Base-by-base conservation (phyloP, 2,329 filamentous ascomycete genomes). In the Xylariomycetidae sp. region DNA sequence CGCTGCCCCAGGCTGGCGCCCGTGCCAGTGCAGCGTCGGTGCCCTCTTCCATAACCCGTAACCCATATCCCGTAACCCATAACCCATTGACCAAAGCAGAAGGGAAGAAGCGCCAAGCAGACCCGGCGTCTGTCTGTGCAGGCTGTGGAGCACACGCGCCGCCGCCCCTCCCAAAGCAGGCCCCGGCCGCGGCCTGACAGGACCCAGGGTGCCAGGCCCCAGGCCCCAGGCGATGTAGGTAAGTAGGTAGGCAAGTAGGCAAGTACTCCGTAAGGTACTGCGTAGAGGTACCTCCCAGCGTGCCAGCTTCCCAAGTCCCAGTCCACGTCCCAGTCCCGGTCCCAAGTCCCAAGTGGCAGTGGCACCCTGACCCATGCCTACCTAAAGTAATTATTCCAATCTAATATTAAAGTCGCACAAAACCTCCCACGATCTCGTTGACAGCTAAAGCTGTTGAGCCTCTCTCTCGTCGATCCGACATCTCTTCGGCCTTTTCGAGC, bases 391-490 rank as follows among this genome's bases (percentile, higher is more conserved):
- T 52, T 49, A 45, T 45, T 46, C 53, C 46, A 53, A 54, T 53
- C 48, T 54, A 56, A 56, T 55, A 53, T 49, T 53, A 55, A 56
- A 57, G 53, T 57, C 49, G 50, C 54, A 57, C 54, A 52, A 56
- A 56, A 48, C 48, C 47, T 52, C 50, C 51, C 46, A 49, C 50
- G 45, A 53, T 50, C 49, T 48, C 48, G 51, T 47, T 43, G 43
- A 49, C 44, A 49, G 41, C 35, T 46, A 47, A 49, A 49, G 44
- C 39, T 42, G 42, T 49, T 42, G 49, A 51, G 45, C 46, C 52
- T 45, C 43, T 46, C 46, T 43, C 48, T 49, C 49, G 42, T 46
- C 36, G 44, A 50, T 39, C 49, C 46, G 48, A 51, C 41, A 40
- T 41, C 41, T 39, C n/a, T 41, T 44, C 38, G 49, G 42, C 50